phyloP scores from a whole-genome alignment of 148 eudicot species.

The Euryodendron excelsum region DNA sequence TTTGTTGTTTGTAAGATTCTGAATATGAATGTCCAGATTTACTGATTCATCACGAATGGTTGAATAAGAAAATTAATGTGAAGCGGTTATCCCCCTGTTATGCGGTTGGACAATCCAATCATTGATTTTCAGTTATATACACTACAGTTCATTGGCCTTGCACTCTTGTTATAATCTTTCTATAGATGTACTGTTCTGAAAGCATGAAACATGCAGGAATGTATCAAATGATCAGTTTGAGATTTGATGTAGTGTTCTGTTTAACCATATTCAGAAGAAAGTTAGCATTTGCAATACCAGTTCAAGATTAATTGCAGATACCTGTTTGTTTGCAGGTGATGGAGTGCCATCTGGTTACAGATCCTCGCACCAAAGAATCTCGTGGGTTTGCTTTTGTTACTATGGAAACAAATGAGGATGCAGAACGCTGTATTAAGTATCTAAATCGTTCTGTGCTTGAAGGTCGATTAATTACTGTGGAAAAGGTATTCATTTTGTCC shows the following conservation, averaged over 20 bases:
- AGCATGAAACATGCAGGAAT: neutral
- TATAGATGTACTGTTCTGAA: neutral
- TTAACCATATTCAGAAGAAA: neutral
- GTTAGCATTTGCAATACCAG: neutral
- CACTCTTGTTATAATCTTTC: neutral
- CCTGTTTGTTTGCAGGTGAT: constrained; percentile 42
- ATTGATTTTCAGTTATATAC: neutral
- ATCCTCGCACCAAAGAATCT: constrained; percentile 71
- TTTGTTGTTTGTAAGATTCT: neutral
- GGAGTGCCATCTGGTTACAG: constrained; percentile 62
- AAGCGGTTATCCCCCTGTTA: neutral
- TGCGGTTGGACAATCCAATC: neutral
- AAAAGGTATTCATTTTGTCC: constrained; percentile 44
- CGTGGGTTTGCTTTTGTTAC: constrained; percentile 77
- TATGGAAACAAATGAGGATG: constrained; percentile 66
- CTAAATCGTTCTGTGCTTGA: constrained; percentile 74
- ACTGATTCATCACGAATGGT: neutral
- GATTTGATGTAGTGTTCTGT: neutral
- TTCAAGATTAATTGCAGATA: neutral
- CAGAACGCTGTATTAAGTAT: constrained; percentile 63
- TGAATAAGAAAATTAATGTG: neutral
- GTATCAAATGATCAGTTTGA: neutral
- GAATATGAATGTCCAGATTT: neutral
- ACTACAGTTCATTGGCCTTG: neutral
- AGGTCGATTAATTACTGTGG: constrained; percentile 70